Evolutionary conservation across 2,329 filamentous ascomycete species (phyloP).

Genomic region (Penicillium corylophilum): DNA sequence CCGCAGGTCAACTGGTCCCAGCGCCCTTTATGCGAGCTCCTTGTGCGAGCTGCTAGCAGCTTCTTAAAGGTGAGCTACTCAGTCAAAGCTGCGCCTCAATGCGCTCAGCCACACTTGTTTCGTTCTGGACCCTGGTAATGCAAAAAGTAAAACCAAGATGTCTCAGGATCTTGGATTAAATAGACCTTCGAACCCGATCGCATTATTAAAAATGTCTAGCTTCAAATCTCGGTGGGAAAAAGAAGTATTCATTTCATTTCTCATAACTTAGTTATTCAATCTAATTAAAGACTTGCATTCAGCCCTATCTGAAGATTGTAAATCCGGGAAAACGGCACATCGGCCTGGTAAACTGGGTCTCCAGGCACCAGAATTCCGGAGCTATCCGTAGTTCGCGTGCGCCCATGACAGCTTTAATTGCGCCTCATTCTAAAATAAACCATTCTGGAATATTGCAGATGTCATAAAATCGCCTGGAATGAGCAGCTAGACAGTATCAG

Average conservation of each 20-base stretch:
- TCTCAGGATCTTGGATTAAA: not conserved
- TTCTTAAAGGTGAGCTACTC: not conserved
- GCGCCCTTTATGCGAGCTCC: not conserved
- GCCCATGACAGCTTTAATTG: not conserved
- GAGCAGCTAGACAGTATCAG: not conserved
- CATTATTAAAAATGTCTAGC: not conserved
- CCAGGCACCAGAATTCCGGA: constrained; percentile 24
- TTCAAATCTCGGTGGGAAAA: not conserved
- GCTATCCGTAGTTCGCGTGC: not conserved
- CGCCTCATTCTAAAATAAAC: not conserved
- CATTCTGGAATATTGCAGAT: not conserved
- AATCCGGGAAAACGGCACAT: not conserved
- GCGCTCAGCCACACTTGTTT: constrained; percentile 6
- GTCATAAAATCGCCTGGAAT: not conserved
- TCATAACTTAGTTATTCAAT: not conserved
- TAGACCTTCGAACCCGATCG: not conserved
- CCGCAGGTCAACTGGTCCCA: constrained; percentile 14
- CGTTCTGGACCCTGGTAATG: not conserved
- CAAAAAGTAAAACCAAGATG: not conserved
- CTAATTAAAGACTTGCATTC: not conserved
- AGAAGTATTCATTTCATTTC: not conserved
- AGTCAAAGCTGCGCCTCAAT: constrained; percentile 12
- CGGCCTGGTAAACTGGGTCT: not conserved
- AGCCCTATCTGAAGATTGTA: not conserved
- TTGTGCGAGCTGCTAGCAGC: too few species aligned